Conservation (phyloP, 495 filamentous ascomycete species). For the Daldinia loculata region DNA sequence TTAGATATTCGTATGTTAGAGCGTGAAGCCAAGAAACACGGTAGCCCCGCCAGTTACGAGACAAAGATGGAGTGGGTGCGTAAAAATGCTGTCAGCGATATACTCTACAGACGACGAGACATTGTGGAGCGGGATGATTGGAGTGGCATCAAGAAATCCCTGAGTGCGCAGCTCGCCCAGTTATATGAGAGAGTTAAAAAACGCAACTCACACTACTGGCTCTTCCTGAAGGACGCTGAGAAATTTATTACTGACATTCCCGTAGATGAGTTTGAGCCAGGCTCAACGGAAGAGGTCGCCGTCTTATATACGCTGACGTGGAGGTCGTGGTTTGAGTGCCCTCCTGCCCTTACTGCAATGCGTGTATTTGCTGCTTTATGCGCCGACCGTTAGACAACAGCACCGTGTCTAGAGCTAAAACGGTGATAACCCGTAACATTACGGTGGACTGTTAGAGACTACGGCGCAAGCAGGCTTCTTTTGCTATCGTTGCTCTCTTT, state of each 20-base stretch:
- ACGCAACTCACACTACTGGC: conserved; percentile 19
- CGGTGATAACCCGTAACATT: not conserved
- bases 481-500: not conserved
- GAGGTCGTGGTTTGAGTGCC: conserved; percentile 24
- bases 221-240: not conserved
- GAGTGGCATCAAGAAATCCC: not conserved
- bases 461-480: not conserved
- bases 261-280: not conserved
- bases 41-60: conserved; percentile 10
- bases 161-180: conserved; percentile 3
- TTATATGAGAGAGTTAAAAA: not conserved
- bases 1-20: conserved; percentile 17
- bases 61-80: conserved; percentile 31
- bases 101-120: conserved; percentile 26
- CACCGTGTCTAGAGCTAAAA: not conserved
- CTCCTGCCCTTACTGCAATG: conserved; percentile 3
- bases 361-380: not conserved
- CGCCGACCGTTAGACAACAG: not conserved
- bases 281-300: conserved; percentile 4
- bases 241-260: not conserved
- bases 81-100: conserved; percentile 8
- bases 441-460: not conserved
- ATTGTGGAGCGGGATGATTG: conserved; percentile 24
- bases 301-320: conserved; percentile 9
- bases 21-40: conserved; percentile 9